Conservation (phyloP, 2,329 filamentous ascomycete genomes). For the Xylariaceae sp. region DNA sequence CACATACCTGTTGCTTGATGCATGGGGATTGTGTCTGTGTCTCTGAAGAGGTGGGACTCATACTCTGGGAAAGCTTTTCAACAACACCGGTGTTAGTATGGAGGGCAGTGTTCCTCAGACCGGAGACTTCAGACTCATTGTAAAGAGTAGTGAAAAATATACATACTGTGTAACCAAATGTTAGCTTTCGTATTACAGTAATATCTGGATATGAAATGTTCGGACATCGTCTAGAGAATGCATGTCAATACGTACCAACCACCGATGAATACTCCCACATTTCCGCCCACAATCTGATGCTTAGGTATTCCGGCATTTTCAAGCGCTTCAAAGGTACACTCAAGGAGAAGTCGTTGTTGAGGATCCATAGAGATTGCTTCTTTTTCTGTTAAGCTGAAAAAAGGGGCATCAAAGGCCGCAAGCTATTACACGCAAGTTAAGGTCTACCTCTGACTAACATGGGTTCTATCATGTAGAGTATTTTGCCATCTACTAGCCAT, state of each 20-base stretch:
- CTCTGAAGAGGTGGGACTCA: slow-evolving; percentile 43
- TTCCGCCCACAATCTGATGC: slow-evolving; percentile 44
- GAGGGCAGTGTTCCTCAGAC: too few relatives aligned
- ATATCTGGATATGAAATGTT: too few relatives aligned
- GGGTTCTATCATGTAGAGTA: too few relatives aligned
- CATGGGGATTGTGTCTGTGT: slow-evolving; percentile 48
- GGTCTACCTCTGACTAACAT: too few relatives aligned
- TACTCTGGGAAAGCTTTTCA: slow-evolving; percentile 43
- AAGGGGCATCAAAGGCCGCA: slow-evolving; percentile 48
- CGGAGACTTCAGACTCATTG: too few relatives aligned
- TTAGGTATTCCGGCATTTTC: slow-evolving; percentile 52
- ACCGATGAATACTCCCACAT: slow-evolving; percentile 51
- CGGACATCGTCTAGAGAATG: too few relatives aligned
- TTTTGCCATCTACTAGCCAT: too few relatives aligned
- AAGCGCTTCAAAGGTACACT: slow-evolving; percentile 53
- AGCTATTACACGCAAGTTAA: slow-evolving; percentile 18
- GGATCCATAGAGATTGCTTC: slow-evolving; percentile 53
- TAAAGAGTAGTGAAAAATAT: too few relatives aligned
- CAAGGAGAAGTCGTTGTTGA: slow-evolving; percentile 51
- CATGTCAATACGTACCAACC: slow-evolving; percentile 23
- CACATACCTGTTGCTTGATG: slow-evolving; percentile 49
- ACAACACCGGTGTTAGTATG: too few relatives aligned
- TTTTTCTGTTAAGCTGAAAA: slow-evolving; percentile 51
- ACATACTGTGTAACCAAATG: too few relatives aligned
- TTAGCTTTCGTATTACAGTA: too few relatives aligned